Conservation (phyloP, 1,139 yeast species). For the Candida neerlandica region DNA sequence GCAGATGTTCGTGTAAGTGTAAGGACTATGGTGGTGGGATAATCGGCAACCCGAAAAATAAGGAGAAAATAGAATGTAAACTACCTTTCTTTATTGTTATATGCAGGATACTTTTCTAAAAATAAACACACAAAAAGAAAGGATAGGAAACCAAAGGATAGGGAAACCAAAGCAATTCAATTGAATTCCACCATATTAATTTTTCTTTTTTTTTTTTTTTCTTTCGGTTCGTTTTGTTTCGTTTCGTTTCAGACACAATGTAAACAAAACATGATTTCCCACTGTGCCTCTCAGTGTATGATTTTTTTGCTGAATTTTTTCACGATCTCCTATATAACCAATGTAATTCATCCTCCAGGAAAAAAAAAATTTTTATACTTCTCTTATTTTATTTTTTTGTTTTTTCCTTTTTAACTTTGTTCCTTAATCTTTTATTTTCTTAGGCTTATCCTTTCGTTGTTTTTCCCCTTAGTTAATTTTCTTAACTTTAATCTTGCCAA, state of each 20-base stretch:
- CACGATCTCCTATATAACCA: neutral
- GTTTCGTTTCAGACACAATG: neutral
- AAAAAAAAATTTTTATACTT: constrained; percentile 5
- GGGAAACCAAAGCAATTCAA: too few relatives aligned
- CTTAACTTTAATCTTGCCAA: constrained; percentile 2
- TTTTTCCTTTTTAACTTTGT: constrained; percentile 5
- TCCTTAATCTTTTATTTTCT: neutral
- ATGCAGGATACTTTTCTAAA: neutral
- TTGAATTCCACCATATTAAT: too few relatives aligned
- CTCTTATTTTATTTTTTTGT: neutral
- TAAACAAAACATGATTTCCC: neutral
- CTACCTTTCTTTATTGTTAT: neutral
- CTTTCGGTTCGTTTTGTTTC: neutral
- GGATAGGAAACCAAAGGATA: neutral
- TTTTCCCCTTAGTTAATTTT: constrained; percentile 2
- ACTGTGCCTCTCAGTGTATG: neutral
- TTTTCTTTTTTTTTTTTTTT: neutral
- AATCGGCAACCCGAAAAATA: neutral
- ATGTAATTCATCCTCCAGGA: neutral
- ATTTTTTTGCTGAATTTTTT: neutral
- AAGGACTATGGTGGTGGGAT: neutral
- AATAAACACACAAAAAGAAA: neutral
- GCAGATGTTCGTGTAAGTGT: neutral
- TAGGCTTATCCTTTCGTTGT: neutral
- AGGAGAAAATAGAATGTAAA: neutral